Percentiles rank a stretch among this genome's conserved stretches.
phyloP scores from a whole-genome alignment of 352 stramenopile genomes.

The Phytopythium delawarense region DNA sequence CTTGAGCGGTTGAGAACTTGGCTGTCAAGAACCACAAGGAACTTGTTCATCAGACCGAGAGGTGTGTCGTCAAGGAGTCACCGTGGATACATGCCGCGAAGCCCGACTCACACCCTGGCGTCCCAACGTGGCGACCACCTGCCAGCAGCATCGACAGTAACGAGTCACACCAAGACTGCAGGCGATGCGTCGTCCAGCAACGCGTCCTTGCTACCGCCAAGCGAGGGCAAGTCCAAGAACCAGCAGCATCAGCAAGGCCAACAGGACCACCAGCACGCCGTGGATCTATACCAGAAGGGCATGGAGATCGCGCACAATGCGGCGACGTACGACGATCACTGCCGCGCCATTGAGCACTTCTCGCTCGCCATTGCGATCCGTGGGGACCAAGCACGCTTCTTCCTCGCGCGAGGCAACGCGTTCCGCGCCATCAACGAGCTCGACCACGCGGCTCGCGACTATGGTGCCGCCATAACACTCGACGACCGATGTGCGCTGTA shows the following conservation, averaged over 20 bases:
- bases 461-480: constrained; percentile 47
- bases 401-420: constrained; percentile 64
- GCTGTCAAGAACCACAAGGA: not conserved
- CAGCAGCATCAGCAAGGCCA: constrained; percentile 28
- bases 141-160: not conserved
- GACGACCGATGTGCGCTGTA: constrained; percentile 68
- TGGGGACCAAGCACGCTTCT: constrained; percentile 67
- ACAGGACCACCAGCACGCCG: constrained; percentile 66
- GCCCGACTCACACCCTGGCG: not conserved
- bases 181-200: not conserved
- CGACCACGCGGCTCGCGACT: constrained; percentile 58
- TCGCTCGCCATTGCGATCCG: constrained; percentile 72
- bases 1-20: not conserved
- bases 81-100: not conserved
- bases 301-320: constrained; percentile 63
- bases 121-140: not conserved
- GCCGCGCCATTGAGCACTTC: constrained; percentile 69
- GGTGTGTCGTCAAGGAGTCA: not conserved
- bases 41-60: not conserved
- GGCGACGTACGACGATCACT: constrained; percentile 52
- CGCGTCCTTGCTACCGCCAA: not conserved
- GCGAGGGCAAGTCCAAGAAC: constrained; percentile 3
- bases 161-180: not conserved
- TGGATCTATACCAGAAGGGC: constrained; percentile 75
- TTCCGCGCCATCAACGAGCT: constrained; percentile 72